phyloP scores from a whole-genome alignment of 1,139 yeast species.

The Sugiyamaella neomexicana region DNA sequence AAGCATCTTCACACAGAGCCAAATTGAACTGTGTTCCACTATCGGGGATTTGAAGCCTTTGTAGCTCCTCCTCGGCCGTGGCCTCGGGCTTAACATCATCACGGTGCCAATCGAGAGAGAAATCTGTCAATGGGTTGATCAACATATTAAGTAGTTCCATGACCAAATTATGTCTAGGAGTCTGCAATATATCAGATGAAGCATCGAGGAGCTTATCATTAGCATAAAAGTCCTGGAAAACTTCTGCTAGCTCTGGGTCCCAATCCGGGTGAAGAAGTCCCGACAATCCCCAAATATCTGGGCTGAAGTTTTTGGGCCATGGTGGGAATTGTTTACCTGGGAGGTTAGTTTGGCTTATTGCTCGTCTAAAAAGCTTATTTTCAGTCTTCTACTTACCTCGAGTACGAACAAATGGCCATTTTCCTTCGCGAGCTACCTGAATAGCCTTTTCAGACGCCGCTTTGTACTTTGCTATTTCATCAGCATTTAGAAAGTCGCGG shows the following conservation, averaged over 20 bases:
- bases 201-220: slow-evolving; percentile 46
- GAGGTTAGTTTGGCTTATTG: neutral
- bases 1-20: slow-evolving; percentile 52
- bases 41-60: slow-evolving; percentile 46
- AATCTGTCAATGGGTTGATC: slow-evolving; percentile 56
- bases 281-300: slow-evolving; percentile 59
- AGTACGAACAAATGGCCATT: slow-evolving; percentile 56
- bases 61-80: slow-evolving; percentile 50
- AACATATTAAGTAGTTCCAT: slow-evolving; percentile 61
- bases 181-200: slow-evolving; percentile 51
- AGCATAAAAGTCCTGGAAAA: slow-evolving; percentile 51
- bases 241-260: slow-evolving; percentile 37
- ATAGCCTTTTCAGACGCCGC: slow-evolving; percentile 48
- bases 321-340: slow-evolving; percentile 55
- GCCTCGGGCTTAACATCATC: slow-evolving; percentile 56
- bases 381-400: slow-evolving; percentile 41
- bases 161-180: slow-evolving; percentile 42
- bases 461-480: slow-evolving; percentile 46
- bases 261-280: slow-evolving; percentile 55
- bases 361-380: too few relatives aligned
- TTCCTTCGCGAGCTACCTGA: slow-evolving; percentile 50
- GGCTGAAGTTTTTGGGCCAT: slow-evolving; percentile 56
- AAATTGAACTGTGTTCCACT: slow-evolving; percentile 59
- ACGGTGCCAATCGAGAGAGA: slow-evolving; percentile 59
- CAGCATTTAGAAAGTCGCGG: slow-evolving; percentile 46